Percentiles rank a stretch among this genome's conserved stretches.
Conservation (phyloP, 441 rosid genomes). For the Metrosideros polymorpha region DNA sequence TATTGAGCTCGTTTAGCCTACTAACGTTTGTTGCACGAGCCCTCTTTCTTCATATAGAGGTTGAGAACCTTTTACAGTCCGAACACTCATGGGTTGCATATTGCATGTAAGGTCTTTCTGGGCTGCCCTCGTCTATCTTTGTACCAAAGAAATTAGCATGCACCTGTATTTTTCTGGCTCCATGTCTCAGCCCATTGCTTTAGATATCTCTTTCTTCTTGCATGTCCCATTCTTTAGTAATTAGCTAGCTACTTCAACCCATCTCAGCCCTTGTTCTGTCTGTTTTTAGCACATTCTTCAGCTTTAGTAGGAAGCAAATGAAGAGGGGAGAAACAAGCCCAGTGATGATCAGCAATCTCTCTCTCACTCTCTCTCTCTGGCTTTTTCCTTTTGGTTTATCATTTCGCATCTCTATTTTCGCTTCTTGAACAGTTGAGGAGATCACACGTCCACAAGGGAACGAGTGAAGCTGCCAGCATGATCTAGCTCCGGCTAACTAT, state of each 20-base stretch:
- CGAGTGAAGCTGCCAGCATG: conserved; percentile 98
- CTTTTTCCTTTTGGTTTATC: neutral
- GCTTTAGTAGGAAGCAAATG: neutral
- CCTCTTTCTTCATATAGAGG: neutral
- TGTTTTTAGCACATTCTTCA: neutral
- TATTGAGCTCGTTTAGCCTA: neutral
- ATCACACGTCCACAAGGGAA: conserved; percentile 40
- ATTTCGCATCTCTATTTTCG: neutral
- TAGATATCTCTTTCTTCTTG: neutral
- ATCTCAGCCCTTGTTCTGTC: neutral
- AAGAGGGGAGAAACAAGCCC: neutral
- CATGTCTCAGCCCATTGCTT: neutral
- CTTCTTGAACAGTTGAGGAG: neutral
- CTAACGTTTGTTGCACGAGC: neutral
- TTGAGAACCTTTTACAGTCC: neutral
- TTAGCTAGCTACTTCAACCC: neutral
- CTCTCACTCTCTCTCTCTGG: neutral
- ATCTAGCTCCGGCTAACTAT: conserved; percentile 58
- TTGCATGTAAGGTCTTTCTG: neutral
- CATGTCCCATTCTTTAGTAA: neutral
- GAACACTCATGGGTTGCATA: neutral
- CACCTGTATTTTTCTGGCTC: neutral
- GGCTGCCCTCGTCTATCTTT: neutral
- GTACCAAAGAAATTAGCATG: neutral
- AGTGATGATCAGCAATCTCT: neutral